Conservation (phyloP, 2,329 filamentous ascomycete genomes). For the Teratosphaeriaceae sp. region DNA sequence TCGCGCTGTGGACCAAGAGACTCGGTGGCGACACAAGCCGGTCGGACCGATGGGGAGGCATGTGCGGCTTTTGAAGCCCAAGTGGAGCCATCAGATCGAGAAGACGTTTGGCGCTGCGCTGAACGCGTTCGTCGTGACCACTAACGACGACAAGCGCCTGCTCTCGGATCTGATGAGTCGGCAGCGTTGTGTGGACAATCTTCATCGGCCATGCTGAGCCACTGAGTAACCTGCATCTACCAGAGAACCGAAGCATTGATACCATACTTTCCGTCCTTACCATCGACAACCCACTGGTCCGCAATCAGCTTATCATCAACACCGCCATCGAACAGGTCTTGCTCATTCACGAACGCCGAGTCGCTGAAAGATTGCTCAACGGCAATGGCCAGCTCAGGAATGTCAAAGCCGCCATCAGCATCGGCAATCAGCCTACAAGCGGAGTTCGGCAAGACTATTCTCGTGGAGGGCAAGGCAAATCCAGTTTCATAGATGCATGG, state of each 20-base stretch:
- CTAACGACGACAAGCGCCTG: conserved; percentile 65
- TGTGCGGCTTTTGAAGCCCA: conserved; percentile 66
- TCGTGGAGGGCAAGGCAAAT: conserved; percentile 42
- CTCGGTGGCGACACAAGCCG: conserved; percentile 62
- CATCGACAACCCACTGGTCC: conserved; percentile 72
- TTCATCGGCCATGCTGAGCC: conserved; percentile 54
- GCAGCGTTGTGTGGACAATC: conserved; percentile 46
- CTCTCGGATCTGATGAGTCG: conserved; percentile 60
- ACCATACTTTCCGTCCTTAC: conserved; percentile 74
- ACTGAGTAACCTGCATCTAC: conserved; percentile 67
- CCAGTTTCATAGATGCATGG: conserved; percentile 49
- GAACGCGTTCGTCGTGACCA: conserved; percentile 74
- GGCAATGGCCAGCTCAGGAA: conserved; percentile 41
- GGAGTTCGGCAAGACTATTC: conserved; percentile 55
- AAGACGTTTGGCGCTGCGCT: conserved; percentile 63
- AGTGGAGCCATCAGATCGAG: conserved; percentile 81
- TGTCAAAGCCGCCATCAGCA: conserved; percentile 56
- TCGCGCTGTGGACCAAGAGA: conserved; percentile 61
- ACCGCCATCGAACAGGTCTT: conserved; percentile 78
- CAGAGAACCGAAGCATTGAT: conserved; percentile 56
- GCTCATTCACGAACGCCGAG: conserved; percentile 60
- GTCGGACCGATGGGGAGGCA: conserved; percentile 78
- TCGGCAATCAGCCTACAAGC: conserved; percentile 49
- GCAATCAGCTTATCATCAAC: conserved; percentile 76
- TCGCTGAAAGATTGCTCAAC: conserved; percentile 66